Evolutionary conservation across 768 basidiomycete species (phyloP).

Genomic region (Hygrophorus pudorinus): DNA sequence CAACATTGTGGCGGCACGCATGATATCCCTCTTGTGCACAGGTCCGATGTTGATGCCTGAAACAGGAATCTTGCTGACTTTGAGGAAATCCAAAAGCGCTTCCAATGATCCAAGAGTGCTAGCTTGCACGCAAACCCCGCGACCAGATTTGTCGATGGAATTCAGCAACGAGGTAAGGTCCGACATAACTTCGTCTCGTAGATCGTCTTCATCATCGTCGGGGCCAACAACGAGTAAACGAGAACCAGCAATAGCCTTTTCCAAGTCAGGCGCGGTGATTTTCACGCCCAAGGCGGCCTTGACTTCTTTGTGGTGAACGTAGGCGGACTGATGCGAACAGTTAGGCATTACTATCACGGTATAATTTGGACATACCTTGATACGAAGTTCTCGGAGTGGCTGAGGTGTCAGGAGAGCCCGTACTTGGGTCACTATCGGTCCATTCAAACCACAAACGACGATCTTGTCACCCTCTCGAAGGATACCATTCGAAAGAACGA

Average conservation of each 20-base stretch:
- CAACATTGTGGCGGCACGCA: constrained; percentile 87
- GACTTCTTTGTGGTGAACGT: constrained; percentile 95
- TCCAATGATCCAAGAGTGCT: constrained; percentile 96
- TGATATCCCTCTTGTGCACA: constrained; percentile 90
- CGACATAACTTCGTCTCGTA: constrained; percentile 93
- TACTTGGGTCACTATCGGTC: constrained; percentile 91
- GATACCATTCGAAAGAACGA: constrained; percentile 90
- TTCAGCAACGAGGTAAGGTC: constrained; percentile 83
- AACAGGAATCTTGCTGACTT: constrained; percentile 92
- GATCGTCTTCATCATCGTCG: constrained; percentile 93
- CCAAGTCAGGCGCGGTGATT: constrained; percentile 87
- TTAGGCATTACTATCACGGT: constrained; percentile 8
- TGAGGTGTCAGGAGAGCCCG: constrained; percentile 94
- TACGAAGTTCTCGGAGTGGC: constrained; percentile 86
- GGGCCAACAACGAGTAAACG: constrained; percentile 86
- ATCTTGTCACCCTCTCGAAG: constrained; percentile 88
- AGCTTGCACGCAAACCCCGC: constrained; percentile 95
- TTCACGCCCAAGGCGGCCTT: constrained; percentile 97
- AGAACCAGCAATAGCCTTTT: constrained; percentile 97
- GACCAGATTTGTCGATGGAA: constrained; percentile 91
- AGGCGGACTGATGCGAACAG: constrained; percentile 58
- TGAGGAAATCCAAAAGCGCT: constrained; percentile 92
- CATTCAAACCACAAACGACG: constrained; percentile 94
- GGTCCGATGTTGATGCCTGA: constrained; percentile 97
- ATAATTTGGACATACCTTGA: constrained; percentile 56